These are phyloP conservation scores for Neopestalotiopsis sp. DNA, from an alignment of 2,329 filamentous ascomycete species.

Conservation along the genomic window DNA sequence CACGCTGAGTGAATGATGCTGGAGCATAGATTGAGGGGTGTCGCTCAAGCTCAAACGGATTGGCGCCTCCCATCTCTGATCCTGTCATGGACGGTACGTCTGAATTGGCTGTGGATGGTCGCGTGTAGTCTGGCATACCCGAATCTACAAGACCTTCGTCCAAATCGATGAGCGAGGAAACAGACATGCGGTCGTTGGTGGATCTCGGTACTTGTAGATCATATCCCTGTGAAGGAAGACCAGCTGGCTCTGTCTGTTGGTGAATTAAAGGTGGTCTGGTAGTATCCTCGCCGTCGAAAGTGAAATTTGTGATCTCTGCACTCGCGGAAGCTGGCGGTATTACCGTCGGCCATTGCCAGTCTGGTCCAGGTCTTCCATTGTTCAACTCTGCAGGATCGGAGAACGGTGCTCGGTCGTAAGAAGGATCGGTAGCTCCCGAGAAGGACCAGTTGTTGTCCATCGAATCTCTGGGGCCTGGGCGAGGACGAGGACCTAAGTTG, in stretches of 20 bases:
- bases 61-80: constrained; percentile 59
- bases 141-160: constrained; percentile 49
- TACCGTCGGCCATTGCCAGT: constrained; percentile 65
- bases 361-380: constrained; percentile 54
- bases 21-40: constrained; percentile 60
- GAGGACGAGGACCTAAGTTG: neutral
- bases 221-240: constrained; percentile 44
- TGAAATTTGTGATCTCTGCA: constrained; percentile 57
- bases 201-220: constrained; percentile 45
- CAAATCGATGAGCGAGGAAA: constrained; percentile 56
- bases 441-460: constrained; percentile 53
- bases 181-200: constrained; percentile 45
- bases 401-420: constrained; percentile 52
- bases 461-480: constrained; percentile 45
- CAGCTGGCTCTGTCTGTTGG: constrained; percentile 55
- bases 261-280: constrained; percentile 52
- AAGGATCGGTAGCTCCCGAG: constrained; percentile 47
- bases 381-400: constrained; percentile 64
- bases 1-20: constrained; percentile 45
- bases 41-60: constrained; percentile 67
- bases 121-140: constrained; percentile 50
- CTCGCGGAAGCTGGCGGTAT: constrained; percentile 57
- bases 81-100: constrained; percentile 61
- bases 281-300: constrained; percentile 43
- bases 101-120: constrained; percentile 65